These are phyloP conservation scores for Capsicum pubescens DNA, from an alignment of 257 asterid species.

Conservation along the genomic window DNA sequence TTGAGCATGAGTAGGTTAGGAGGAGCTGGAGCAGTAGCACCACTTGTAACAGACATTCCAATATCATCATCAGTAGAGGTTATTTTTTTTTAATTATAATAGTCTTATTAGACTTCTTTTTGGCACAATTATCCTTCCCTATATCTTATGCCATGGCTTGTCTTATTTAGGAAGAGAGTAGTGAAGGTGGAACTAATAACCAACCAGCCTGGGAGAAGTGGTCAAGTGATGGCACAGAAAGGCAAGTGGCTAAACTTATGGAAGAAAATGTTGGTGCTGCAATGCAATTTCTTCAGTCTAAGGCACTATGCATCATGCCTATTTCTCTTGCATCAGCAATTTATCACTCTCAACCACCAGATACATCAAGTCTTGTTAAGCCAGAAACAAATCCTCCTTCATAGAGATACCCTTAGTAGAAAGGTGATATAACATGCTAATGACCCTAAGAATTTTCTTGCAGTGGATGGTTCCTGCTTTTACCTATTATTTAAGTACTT, in stretches of 20 bases:
- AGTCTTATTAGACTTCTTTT: neutral
- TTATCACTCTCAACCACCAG: conserved; percentile 81
- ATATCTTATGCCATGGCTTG: neutral
- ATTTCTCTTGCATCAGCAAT: conserved; percentile 90
- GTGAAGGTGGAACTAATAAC: conserved; percentile 64
- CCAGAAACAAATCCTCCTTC: conserved; percentile 75
- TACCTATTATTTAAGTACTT: conserved; percentile 24
- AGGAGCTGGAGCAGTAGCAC: conserved; percentile 98
- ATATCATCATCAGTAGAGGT: conserved; percentile 82
- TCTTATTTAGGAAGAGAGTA: conserved; percentile 65
- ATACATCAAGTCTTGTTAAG: conserved; percentile 56
- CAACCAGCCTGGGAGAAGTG: conserved; percentile 99
- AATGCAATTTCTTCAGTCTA: conserved; percentile 96
- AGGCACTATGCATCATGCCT: conserved; percentile 98
- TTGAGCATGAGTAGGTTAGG: conserved; percentile 99
- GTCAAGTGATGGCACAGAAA: conserved; percentile 97
- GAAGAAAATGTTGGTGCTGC: conserved; percentile 98
- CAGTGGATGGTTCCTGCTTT: conserved; percentile 23
- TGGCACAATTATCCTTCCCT: neutral
- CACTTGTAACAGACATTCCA: conserved; percentile 94
- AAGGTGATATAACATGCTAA: neutral
- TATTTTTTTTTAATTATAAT: conserved; percentile 4
- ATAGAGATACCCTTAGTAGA: conserved; percentile 32
- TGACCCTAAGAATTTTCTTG: neutral
- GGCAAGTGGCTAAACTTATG: conserved; percentile 97